Conservation (phyloP, 306 rosid species). For the Quillaja saponaria region DNA sequence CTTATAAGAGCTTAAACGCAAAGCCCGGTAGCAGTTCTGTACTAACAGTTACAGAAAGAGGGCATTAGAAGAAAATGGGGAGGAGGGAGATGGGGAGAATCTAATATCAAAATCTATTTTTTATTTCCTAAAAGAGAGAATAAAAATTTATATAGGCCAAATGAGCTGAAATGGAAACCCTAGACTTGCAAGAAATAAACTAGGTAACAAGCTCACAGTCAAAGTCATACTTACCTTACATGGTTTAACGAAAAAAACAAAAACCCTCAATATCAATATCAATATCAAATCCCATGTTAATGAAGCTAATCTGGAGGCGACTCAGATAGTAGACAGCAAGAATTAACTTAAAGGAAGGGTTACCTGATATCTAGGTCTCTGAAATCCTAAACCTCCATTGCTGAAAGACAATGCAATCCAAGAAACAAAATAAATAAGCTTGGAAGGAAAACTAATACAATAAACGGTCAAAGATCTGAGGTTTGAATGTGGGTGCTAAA, state of each 20-base stretch:
- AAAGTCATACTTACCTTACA: conserved; percentile 23
- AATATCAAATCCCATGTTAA: neutral
- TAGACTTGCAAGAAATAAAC: conserved; percentile 19
- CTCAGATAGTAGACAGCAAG: conserved; percentile 4
- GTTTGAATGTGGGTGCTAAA: neutral
- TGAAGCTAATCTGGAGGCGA: neutral
- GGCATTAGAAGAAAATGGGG: too few relatives aligned
- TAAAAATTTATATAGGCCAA: conserved; percentile 23
- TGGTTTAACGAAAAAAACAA: neutral
- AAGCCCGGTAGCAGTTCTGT: conserved; percentile 6
- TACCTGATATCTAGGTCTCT: neutral
- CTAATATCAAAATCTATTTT: conserved; percentile 5
- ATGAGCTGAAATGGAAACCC: conserved; percentile 5
- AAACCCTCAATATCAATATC: neutral
- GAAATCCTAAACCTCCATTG: conserved; percentile 16
- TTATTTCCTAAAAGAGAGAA: conserved; percentile 19
- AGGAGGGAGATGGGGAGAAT: too few relatives aligned
- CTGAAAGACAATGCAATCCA: conserved; percentile 1
- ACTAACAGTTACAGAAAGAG: conserved; percentile 5
- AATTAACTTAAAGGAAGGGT: conserved; percentile 14
- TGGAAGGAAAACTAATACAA: neutral
- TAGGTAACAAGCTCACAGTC: conserved; percentile 24
- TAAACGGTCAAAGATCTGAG: conserved; percentile 8
- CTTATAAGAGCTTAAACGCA: conserved; percentile 3
- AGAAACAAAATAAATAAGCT: neutral